Evolutionary conservation across 2,329 filamentous ascomycete genomes (phyloP).

Genomic region (Fusarium nodosum): DNA sequence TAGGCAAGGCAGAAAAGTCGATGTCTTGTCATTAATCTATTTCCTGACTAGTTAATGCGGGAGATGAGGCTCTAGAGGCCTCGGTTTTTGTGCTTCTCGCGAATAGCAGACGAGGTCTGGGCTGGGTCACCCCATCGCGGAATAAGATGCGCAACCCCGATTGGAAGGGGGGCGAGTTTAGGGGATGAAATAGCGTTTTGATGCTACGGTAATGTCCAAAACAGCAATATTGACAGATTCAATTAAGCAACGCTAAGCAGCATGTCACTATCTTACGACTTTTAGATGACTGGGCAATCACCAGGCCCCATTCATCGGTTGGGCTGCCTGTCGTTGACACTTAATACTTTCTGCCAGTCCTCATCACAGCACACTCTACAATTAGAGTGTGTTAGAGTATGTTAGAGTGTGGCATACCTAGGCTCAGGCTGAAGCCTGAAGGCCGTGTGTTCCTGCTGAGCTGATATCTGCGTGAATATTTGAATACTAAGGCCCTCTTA

Average conservation of each 20-base stretch:
- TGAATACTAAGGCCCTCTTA: not conserved
- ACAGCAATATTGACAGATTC: not conserved
- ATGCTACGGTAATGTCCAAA: not conserved
- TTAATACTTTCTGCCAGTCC: not conserved
- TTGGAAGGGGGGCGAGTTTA: not conserved
- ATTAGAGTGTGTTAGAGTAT: not conserved
- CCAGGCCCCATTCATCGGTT: not conserved
- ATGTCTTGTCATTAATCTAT: constrained; percentile 40
- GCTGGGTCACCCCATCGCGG: constrained; percentile 35
- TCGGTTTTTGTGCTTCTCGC: constrained; percentile 19
- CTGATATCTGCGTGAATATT: not conserved
- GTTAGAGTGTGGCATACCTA: not conserved
- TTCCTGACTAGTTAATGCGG: constrained; percentile 41
- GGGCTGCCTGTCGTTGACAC: not conserved
- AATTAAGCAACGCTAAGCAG: not conserved
- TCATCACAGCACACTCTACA: not conserved
- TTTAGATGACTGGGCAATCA: not conserved
- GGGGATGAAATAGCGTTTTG: not conserved
- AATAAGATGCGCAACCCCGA: constrained; percentile 13
- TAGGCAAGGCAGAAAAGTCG: constrained; percentile 38
- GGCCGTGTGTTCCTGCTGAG: not conserved
- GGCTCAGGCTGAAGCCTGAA: not conserved
- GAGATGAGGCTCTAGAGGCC: constrained; percentile 42
- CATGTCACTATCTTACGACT: not conserved
- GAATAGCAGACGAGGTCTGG: constrained; percentile 22